Percentiles rank a stretch among this genome's conserved stretches.
Conservation (phyloP, 495 filamentous ascomycete genomes). For the Penicillium daleae region DNA sequence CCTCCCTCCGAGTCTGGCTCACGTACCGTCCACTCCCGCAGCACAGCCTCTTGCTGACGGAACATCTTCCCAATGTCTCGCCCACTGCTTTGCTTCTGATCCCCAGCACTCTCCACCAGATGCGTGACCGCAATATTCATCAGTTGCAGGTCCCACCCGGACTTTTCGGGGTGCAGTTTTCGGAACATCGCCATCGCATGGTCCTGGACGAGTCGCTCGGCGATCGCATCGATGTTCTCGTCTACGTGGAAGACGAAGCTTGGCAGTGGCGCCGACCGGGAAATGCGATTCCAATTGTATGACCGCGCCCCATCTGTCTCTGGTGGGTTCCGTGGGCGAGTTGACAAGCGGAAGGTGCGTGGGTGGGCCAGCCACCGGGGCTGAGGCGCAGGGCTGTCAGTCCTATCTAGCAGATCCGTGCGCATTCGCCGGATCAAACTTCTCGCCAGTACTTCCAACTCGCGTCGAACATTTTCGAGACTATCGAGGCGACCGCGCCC, state of each 20-base stretch:
- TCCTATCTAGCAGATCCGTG: constrained; percentile 66
- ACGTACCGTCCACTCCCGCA: constrained; percentile 59
- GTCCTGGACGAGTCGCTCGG: constrained; percentile 71
- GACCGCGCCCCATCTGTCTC: constrained; percentile 54
- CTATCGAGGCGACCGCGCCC: constrained; percentile 64
- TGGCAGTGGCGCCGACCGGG: constrained; percentile 69
- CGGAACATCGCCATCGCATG: constrained; percentile 69
- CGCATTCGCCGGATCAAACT: constrained; percentile 82
- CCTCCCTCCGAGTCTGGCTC: neutral
- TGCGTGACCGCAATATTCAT: constrained; percentile 88
- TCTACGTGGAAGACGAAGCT: constrained; percentile 68
- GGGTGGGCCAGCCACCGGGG: constrained; percentile 69
- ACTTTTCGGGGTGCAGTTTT: constrained; percentile 68
- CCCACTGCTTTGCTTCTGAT: constrained; percentile 51
- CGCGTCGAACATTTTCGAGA: constrained; percentile 60
- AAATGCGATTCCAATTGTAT: constrained; percentile 63
- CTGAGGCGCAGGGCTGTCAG: constrained; percentile 36
- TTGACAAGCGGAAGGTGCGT: constrained; percentile 75
- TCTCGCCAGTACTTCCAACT: constrained; percentile 62
- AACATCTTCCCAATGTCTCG: constrained; percentile 73
- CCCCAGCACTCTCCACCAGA: constrained; percentile 67
- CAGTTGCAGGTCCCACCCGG: constrained; percentile 77
- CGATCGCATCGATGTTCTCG: constrained; percentile 58
- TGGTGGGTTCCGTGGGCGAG: constrained; percentile 63
- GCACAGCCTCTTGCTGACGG: constrained; percentile 62